Conservation (phyloP, 805 yeast genomes). For the Lipomyces kockii region DNA sequence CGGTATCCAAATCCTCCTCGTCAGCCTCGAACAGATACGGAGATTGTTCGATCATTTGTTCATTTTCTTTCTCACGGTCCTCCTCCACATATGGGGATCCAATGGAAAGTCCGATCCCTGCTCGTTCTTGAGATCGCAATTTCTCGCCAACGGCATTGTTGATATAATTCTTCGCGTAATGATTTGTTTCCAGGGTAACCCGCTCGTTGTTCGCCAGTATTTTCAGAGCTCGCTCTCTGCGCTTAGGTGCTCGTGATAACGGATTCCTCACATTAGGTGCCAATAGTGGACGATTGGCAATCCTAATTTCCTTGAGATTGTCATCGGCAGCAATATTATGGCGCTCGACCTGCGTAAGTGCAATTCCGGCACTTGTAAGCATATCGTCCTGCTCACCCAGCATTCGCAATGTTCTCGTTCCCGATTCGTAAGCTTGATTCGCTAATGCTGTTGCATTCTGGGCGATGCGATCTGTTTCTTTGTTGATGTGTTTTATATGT, state of each 20-base stretch:
- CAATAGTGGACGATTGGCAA: slow-evolving; percentile 11
- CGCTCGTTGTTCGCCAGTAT: neutral
- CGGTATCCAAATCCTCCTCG: slow-evolving; percentile 91
- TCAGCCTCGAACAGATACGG: slow-evolving; percentile 85
- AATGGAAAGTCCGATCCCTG: neutral
- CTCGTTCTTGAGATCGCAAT: neutral
- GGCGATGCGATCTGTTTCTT: slow-evolving; percentile 2
- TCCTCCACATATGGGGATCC: neutral
- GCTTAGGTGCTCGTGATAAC: neutral
- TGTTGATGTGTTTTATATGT: slow-evolving; percentile 14
- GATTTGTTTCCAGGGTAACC: neutral
- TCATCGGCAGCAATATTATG: neutral
- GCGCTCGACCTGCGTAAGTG: slow-evolving; percentile 1
- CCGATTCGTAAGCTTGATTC: slow-evolving; percentile 11
- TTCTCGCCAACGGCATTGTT: neutral
- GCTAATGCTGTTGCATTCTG: neutral
- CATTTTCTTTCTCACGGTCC: slow-evolving; percentile 44
- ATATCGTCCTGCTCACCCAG: slow-evolving; percentile 9
- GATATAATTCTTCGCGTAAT: neutral
- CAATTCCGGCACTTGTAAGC: neutral
- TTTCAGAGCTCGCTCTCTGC: neutral
- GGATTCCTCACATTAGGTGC: slow-evolving; percentile 11
- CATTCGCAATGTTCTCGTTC: slow-evolving; percentile 3
- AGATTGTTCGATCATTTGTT: slow-evolving; percentile 60
- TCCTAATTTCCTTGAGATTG: neutral